Evolutionary conservation across 2,329 filamentous ascomycete genomes (phyloP).

Genomic region (Neofusicoccum kwambonambiense): DNA sequence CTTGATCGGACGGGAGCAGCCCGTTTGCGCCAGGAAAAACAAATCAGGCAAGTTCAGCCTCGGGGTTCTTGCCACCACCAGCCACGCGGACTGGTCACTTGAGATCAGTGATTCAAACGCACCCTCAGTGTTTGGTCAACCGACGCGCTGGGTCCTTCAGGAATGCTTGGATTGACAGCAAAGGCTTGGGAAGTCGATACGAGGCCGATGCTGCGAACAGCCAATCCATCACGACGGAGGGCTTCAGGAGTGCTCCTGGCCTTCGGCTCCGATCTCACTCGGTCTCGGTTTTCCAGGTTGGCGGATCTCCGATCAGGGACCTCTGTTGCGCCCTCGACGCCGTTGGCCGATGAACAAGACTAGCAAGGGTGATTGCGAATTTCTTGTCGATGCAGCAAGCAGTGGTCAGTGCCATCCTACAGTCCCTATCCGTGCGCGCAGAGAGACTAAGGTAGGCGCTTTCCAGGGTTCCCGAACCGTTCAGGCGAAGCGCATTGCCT

Average conservation of each 20-base stretch:
- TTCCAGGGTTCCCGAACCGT: neutral
- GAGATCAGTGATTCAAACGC: neutral
- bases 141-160: neutral
- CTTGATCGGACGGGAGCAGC: neutral
- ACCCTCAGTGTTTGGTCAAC: too few relatives aligned
- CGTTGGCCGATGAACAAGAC: neutral
- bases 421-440: neutral
- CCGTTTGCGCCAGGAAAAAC: neutral
- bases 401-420: slow-evolving; percentile 6
- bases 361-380: neutral
- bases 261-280: neutral
- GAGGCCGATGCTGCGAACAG: neutral
- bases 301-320: neutral
- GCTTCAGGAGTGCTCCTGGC: neutral
- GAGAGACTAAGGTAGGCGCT: neutral
- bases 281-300: neutral
- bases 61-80: neutral
- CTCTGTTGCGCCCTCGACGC: neutral
- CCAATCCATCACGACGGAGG: neutral
- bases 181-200: neutral
- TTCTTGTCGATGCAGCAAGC: slow-evolving; percentile 10
- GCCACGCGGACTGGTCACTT: too few relatives aligned
- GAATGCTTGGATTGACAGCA: neutral
- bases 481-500: slow-evolving; percentile 4
- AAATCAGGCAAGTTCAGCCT: neutral